phyloP scores from a whole-genome alignment of 192 early-diverging fungal species.

The Phlyctochytrium planicorne region DNA sequence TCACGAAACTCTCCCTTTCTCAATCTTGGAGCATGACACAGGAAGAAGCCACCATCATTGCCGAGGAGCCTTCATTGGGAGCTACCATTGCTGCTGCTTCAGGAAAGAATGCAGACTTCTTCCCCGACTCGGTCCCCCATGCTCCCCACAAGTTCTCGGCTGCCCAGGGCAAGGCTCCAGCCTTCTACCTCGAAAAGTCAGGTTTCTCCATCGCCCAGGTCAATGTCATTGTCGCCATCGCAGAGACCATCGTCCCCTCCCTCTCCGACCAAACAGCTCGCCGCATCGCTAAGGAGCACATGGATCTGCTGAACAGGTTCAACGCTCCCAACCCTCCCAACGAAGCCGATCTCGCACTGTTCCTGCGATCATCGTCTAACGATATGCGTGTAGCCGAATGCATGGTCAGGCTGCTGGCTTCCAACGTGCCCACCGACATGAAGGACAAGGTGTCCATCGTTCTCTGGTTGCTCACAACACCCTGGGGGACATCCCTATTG shows the following conservation, averaged over 20 bases:
- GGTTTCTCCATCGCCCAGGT: not conserved
- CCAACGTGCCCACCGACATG: not conserved
- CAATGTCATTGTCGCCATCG: not conserved
- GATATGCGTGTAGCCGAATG: not conserved
- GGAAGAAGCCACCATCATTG: not conserved
- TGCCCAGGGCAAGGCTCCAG: not conserved
- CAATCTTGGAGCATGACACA: too few relatives aligned
- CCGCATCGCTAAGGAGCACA: not conserved
- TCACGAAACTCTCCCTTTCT: too few relatives aligned
- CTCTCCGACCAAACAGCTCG: not conserved
- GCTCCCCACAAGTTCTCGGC: not conserved
- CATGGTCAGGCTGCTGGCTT: not conserved
- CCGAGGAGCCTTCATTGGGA: not conserved
- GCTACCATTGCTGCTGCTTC: not conserved
- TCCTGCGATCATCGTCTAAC: not conserved
- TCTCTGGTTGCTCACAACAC: not conserved
- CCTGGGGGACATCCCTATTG: conserved; percentile 10
- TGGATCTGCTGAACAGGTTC: not conserved
- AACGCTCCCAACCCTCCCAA: not conserved
- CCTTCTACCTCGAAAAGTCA: not conserved
- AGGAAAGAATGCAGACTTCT: not conserved
- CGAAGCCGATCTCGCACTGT: not conserved
- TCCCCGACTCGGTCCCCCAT: not conserved
- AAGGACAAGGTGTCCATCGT: not conserved
- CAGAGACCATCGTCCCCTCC: conserved; percentile 4